Percentiles rank a stretch among this genome's conserved stretches.
phyloP scores from a whole-genome alignment of 352 stramenopile species.

The Pythium sp. region DNA sequence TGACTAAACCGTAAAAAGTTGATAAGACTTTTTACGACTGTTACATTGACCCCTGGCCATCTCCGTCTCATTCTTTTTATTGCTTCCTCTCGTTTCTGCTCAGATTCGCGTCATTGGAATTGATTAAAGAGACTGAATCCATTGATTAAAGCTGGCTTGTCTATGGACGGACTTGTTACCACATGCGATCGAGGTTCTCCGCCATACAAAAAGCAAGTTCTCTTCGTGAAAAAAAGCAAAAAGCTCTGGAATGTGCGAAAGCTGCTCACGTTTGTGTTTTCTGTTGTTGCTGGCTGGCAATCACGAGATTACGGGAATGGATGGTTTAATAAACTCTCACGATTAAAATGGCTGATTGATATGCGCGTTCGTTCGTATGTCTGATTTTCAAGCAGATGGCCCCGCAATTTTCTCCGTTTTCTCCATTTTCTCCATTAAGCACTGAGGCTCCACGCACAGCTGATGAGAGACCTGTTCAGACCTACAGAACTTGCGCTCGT shows the following conservation, averaged over 20 bases:
- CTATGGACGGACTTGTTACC: not conserved
- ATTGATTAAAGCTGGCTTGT: conserved; percentile 1
- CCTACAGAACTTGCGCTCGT: no score
- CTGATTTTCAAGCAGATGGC: not conserved
- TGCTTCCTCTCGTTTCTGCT: no score
- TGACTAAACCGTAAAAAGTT: no score
- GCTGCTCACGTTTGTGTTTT: not conserved
- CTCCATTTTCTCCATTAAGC: not conserved
- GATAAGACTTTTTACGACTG: no score
- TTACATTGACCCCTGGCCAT: not conserved
- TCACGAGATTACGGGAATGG: not conserved
- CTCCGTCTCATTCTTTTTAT: not conserved
- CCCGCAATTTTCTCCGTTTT: not conserved
- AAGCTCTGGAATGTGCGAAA: not conserved
- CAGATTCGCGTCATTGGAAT: not conserved
- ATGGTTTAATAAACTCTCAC: not conserved
- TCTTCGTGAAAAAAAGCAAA: not conserved
- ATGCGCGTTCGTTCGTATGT: not conserved
- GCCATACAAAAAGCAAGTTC: not conserved
- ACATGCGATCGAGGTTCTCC: not conserved
- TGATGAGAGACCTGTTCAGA: no score
- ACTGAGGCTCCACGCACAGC: not conserved
- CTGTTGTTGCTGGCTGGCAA: not conserved
- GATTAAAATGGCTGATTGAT: not conserved
- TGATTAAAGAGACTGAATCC: conserved; percentile 1